Evolutionary conservation across 2,329 filamentous ascomycete species (phyloP).

Genomic region (Alternaria postmessia): DNA sequence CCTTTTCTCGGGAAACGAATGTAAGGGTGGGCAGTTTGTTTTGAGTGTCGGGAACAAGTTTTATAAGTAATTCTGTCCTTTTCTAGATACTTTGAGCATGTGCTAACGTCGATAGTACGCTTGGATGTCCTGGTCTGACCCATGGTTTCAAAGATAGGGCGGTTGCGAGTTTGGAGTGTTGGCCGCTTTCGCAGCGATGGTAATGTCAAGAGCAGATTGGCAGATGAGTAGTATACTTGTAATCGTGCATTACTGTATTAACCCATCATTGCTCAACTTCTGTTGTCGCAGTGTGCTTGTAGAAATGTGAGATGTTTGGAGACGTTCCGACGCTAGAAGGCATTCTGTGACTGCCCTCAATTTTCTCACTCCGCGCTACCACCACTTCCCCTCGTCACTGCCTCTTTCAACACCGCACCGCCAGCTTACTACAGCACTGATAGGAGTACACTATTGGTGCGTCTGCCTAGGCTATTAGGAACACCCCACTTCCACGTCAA

Average conservation of each 20-base stretch:
- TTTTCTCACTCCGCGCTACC: background rate
- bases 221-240: background rate
- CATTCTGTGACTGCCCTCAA: background rate
- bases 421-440: no score
- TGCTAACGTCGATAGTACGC: background rate
- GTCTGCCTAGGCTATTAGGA: background rate
- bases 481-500: background rate
- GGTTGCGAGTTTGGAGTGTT: background rate
- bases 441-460: no score
- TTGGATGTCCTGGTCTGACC: background rate
- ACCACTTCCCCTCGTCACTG: background rate
- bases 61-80: background rate
- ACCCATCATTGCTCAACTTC: no score
- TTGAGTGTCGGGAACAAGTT: background rate
- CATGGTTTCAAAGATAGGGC: background rate
- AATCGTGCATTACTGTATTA: background rate
- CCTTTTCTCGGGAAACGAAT: background rate
- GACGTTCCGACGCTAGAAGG: background rate
- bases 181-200: background rate
- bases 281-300: no score
- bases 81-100: rapidly evolving
- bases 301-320: background rate
- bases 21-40: background rate
- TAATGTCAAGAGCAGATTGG: background rate
- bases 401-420: no score